Evolutionary conservation across 2,329 filamentous ascomycete genomes (phyloP), one percentile per base, ranked within the genome.

Genomic region (Podosphaera xanthii): DNA sequence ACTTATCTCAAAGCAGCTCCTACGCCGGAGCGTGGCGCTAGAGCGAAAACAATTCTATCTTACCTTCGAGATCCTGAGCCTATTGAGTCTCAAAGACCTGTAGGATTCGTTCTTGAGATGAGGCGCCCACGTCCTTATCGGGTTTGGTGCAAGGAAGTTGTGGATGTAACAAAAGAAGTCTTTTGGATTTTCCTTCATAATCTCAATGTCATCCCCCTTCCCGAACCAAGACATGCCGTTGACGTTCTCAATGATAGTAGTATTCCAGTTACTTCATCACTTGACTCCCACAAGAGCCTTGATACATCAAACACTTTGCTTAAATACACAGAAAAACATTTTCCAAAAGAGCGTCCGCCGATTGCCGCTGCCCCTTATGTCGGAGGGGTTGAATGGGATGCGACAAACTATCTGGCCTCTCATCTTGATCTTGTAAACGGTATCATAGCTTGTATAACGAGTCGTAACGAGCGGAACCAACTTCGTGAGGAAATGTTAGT

Each of bases 121-220:
- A 84, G 86, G 65, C 82, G 84, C 42, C 81, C 88, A 57, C 80
- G 91, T 0, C 91, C 91, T 0, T 98, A 96, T 70, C 85, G 88
- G 40, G 80, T 94, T 2, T 98, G 91, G 91, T 88, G 84, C 72
- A 92, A 90, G 70, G 92, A 98, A 72, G 82, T 91, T 22, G 83
- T 84, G 61, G 90, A 86, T 66, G 91, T 97, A 55, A 95, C 90
- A 49, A 96, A 96, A 71, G 91, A 98, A 70, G 91, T 97, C 35
- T 98, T 98, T 70, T 98, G 91, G 91, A 97, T 97, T 69, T 98
- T 97, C 73, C 77, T 97, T 59, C 91, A 97, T 71, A 86, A 94
- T 65, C 76, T 94, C 60, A 97, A 97, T 66, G 83, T 96, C 53
- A 79, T 97, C 44, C 78, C 87, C 31, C 71, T 86, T 40, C 79